phyloP scores from a whole-genome alignment of 2,329 filamentous ascomycete genomes.

The Cladophialophora psammophila region DNA sequence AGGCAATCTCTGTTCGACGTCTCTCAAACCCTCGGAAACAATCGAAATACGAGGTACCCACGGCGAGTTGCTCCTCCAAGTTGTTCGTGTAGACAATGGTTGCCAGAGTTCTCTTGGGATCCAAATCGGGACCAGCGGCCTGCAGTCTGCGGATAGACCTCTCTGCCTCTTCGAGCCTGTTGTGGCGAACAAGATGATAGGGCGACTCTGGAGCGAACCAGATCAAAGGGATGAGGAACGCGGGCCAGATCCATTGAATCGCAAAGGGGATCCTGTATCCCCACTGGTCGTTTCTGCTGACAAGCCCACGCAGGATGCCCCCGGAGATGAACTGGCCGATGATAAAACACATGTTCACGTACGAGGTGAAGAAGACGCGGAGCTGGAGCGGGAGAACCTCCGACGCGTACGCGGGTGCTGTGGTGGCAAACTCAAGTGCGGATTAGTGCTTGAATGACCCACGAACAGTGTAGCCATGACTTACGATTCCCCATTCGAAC shows the following conservation, averaged over 20 bases:
- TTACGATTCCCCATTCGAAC: slow-evolving; percentile 42
- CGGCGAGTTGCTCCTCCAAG: slow-evolving; percentile 41
- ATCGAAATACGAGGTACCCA: slow-evolving; percentile 41
- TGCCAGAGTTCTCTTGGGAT: slow-evolving; percentile 44
- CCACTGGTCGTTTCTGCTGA: slow-evolving; percentile 45
- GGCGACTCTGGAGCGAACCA: slow-evolving; percentile 50
- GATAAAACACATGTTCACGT: slow-evolving; percentile 53
- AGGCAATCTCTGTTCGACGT: slow-evolving; percentile 55
- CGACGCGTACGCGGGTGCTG: slow-evolving; percentile 44
- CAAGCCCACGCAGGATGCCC: slow-evolving; percentile 46
- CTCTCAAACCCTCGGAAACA: slow-evolving; percentile 45
- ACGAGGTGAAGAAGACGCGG: slow-evolving; percentile 45
- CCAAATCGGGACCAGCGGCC: slow-evolving; percentile 36
- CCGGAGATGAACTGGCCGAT: slow-evolving; percentile 46
- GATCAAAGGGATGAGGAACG: slow-evolving; percentile 53
- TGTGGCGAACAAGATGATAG: slow-evolving; percentile 51
- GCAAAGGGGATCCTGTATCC: slow-evolving; percentile 48
- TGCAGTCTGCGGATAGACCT: slow-evolving; percentile 43
- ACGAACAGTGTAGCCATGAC: slow-evolving; percentile 26
- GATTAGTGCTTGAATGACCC: not conserved
- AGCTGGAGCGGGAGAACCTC: slow-evolving; percentile 43
- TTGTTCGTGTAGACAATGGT: slow-evolving; percentile 52
- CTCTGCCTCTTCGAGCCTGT: slow-evolving; percentile 46
- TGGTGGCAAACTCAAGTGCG: slow-evolving; percentile 55
- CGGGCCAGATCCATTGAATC: slow-evolving; percentile 60